Evolutionary conservation across 2,329 filamentous ascomycete species (phyloP).

Genomic region (Alternaria tenuissima): DNA sequence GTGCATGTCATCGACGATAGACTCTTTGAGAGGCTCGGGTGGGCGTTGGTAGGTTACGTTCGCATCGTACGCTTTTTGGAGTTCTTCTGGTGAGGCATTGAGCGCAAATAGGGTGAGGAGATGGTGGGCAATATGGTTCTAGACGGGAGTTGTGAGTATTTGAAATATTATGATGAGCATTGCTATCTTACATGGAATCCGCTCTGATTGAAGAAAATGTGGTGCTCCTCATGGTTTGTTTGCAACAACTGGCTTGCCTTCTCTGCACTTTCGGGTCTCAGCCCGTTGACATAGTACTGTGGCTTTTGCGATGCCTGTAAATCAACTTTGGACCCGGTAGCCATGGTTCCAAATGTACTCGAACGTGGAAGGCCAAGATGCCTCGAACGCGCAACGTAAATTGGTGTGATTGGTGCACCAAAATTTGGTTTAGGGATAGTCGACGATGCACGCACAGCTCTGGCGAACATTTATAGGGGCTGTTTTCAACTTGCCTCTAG

Average conservation of each 20-base stretch:
- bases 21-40: constrained; percentile 56
- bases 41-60: constrained; percentile 74
- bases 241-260: constrained; percentile 75
- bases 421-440: not conserved
- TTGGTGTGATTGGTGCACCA: not conserved
- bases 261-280: constrained; percentile 66
- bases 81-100: constrained; percentile 66
- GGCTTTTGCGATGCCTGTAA: constrained; percentile 56
- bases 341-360: constrained; percentile 33
- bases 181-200: constrained; percentile 70
- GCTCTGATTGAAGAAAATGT: constrained; percentile 79
- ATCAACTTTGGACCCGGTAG: constrained; percentile 47
- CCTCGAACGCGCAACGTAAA: not conserved
- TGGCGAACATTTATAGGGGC: constrained; percentile 2
- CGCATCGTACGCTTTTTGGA: constrained; percentile 70
- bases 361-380: not conserved
- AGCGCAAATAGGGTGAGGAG: constrained; percentile 80
- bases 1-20: constrained; percentile 64
- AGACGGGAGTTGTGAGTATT: not conserved
- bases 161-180: not conserved
- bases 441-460: not conserved
- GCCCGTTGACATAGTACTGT: constrained; percentile 56
- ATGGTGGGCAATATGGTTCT: constrained; percentile 80
- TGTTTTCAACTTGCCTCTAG: not conserved
- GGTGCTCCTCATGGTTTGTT: constrained; percentile 75